Base-by-base conservation (phyloP, 208 protist species). In the Leptomonas pyrrhocoris region DNA sequence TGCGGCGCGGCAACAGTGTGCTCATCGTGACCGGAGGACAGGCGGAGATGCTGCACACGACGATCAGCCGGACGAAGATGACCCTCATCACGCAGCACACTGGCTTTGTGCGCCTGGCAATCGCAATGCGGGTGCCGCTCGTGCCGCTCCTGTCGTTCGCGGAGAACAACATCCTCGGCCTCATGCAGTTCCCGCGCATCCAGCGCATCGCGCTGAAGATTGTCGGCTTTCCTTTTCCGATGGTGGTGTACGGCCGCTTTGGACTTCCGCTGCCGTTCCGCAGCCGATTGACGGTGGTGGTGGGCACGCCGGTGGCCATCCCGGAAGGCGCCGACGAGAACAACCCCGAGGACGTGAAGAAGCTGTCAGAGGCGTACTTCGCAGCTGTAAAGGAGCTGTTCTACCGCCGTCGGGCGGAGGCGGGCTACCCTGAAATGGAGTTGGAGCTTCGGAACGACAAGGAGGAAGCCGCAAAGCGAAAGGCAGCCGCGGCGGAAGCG, bases 21-120 rank as follows among this genome's bases (percentile, higher is more conserved):
- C 18, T 95, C 34, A 85, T 96, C 45, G 92, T 96, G 19, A 90
- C 84, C 7, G 92, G 92, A 28, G 92, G 92, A 16, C 92, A 96
- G 75, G 84, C 92, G 1, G 92, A 96, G 81, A 93, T 96, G 86
- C 61, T 93, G 36, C 79, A 82, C 67, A 87, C 88, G 23, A 13
- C 63, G 63, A 34, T 80, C 23, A 89, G 84, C 58, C 13, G 73
- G 21, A 72, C 30, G 40, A 67, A 72, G 23, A 83, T 95, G 79
- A 84, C 71, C 13, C 62, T 95, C 42, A 80, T 94, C 30, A 88
- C 88, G 16, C 84, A 94, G 31, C 92, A 96, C 74, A 74, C 75
- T 25, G 92, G 92, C 12, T 96, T 96, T 79, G 64, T 96, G 11
- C 77, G 83, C 0, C 65, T 96, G 3, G 89, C 90, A 0, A 72